These are phyloP conservation scores for Ampelomyces quisqualis DNA, from an alignment of 2,329 filamentous ascomycete species.

Conservation along the genomic window DNA sequence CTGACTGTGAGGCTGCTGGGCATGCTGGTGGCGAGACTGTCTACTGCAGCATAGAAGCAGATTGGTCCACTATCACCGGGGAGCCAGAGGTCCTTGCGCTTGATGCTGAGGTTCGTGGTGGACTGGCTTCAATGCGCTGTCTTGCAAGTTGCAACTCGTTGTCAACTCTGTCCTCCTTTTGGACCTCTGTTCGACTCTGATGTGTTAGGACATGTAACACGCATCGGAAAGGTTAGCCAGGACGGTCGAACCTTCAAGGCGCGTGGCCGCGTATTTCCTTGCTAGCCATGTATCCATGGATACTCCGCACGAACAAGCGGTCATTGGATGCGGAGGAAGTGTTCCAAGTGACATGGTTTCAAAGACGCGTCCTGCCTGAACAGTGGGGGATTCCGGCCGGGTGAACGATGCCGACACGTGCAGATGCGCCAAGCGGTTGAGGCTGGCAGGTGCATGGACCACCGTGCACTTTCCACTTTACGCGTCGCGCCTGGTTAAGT, in stretches of 20 bases:
- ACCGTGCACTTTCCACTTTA: slow-evolving; percentile 20
- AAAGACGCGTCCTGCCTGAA: too few relatives aligned
- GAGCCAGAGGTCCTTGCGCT: too few relatives aligned
- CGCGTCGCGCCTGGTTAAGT: slow-evolving; percentile 19
- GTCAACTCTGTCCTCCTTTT: too few relatives aligned
- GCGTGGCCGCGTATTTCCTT: neutral
- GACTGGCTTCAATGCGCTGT: neutral
- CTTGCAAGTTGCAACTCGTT: neutral
- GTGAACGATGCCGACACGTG: too few relatives aligned
- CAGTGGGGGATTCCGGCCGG: too few relatives aligned
- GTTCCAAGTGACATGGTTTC: too few relatives aligned
- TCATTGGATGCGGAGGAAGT: neutral
- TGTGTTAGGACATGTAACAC: too few relatives aligned
- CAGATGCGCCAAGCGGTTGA: slow-evolving; percentile 6
- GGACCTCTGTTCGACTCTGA: neutral
- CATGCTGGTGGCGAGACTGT: neutral
- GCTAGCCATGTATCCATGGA: neutral
- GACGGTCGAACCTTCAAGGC: neutral
- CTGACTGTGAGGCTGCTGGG: neutral
- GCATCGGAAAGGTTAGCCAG: neutral
- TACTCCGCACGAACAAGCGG: too few relatives aligned
- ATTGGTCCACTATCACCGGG: too few relatives aligned
- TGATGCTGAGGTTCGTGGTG: neutral
- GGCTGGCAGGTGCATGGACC: slow-evolving; percentile 5
- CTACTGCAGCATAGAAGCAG: too few relatives aligned